Evolutionary conservation across 148 eudicot species (phyloP), one percentile per base, ranked within the genome.

Genomic region (Fagopyrum esculentum): DNA sequence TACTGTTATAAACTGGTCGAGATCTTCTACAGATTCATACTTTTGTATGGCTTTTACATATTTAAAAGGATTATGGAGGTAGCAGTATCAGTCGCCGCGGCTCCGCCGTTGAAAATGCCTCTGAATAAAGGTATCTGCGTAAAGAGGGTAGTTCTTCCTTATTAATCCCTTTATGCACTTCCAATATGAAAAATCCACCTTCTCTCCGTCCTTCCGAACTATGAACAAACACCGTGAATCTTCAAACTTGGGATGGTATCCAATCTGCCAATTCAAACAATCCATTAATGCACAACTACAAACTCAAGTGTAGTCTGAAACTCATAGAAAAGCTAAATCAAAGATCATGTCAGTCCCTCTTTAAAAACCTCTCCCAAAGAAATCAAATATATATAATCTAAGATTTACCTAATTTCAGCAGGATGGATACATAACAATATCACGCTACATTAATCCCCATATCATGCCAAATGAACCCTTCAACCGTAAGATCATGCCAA

Each of bases 121-220:
- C 76, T 86, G 89, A 66, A 94, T 91, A 73, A 91, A 94, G 76
- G 81, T 89, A 77, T 94, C 93, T 4, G 98, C 98, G 75, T 90
- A 86, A 0, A 82, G 88, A 3, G 98, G 97, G 81, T 94, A 91
- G 16, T 85, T 85, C 82, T 87, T 91, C 77, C 83, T 80, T 73
- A 91, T 86, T 51, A 86, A 84, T 8, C 92, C 96, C 83, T 91
- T 90, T 80, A 94, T 84, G 82, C 97, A 91, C 86, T 94, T 91
- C 98, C 97, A 90, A 78, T 90, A 94, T 26, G 96, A 94, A 70
- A 94, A 91, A 76, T 91, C 98, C 17, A 88, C 84, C 73, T 81
- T 26, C 77, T 83, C 88, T 66, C 97, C 97, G 76, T 94, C 91
- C 74, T 85, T 94, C 35, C 96, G 91, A 17, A 91, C 96, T 78